Base-by-base conservation (phyloP, 345 rosid species). In the Euphorbia tirucalli region DNA sequence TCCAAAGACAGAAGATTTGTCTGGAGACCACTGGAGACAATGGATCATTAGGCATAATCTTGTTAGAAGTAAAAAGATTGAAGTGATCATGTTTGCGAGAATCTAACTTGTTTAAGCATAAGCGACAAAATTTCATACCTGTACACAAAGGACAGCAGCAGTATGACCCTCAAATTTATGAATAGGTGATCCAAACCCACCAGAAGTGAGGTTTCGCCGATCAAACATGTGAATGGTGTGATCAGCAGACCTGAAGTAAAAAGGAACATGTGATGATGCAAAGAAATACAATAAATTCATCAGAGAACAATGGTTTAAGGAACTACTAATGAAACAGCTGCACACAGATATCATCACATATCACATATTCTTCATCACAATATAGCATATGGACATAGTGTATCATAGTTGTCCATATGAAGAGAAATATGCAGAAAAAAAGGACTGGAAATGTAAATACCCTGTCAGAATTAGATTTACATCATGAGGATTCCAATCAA, bases 141-240 rank as follows among this genome's bases (percentile, higher is more conserved):
- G 98, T 49, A 91, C 96, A 81, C 97, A 93, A 67, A 91, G 93
- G 68, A 93, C 96, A 21, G 96, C 86, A 77, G 92, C 96, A 79
- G 65, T 82, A 77, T 93, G 98, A 72, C 93, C 97, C 76, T 78
- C 91, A 66, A 91, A 89, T 64, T 81, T 88, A 74, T 91, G 84
- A 64, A 88, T 77, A 15, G 98, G 97, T 14, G 86, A 71, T 48
- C 92, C 92, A 48, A 84, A 79, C 68, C 98, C 95, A 31, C 58
- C 76, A 37, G 85, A 81, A 48, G 81, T 77, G 73, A 86, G 85
- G 71, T 77, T 89, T 60, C 90, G 87, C 35, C 89, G 76, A 63
- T 77, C 89, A 79, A 78, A 87, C 83, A 91, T 68, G 58, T 78
- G 87, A 65, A 88, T 76, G 73, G 83, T 77, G 61, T 84, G 58